Evolutionary conservation across 768 basidiomycete species (phyloP).

Genomic region (Epithele typhae): DNA sequence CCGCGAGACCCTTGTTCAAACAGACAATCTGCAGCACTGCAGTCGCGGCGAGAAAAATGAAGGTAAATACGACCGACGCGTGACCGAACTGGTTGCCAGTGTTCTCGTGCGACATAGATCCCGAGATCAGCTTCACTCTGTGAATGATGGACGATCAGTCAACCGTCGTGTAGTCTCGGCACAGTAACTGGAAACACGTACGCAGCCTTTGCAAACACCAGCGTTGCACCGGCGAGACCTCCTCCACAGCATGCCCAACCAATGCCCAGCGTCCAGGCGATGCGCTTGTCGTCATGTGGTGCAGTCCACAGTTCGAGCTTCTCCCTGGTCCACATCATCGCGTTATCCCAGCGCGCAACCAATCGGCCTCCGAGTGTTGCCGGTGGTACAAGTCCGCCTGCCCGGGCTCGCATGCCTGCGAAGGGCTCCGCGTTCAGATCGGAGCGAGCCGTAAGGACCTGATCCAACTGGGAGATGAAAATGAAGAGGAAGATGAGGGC

Average conservation of each 20-base stretch:
- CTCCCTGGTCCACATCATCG: conserved; percentile 53
- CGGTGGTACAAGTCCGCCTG: conserved; percentile 7
- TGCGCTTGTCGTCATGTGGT: conserved; percentile 75
- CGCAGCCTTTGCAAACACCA: conserved; percentile 83
- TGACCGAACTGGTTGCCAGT: conserved; percentile 87
- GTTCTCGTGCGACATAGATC: conserved; percentile 73
- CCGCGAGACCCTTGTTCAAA: conserved; percentile 83
- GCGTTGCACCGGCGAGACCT: conserved; percentile 80
- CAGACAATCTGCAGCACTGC: conserved; percentile 90
- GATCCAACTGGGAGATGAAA: conserved; percentile 69
- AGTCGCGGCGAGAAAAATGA: conserved; percentile 53
- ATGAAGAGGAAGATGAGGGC: conserved; percentile 63
- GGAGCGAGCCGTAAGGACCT: conserved; percentile 61
- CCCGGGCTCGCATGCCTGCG: conserved; percentile 33
- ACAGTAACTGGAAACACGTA: conserved; percentile 30
- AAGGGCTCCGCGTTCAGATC: conserved; percentile 64
- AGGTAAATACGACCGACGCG: conserved; percentile 69
- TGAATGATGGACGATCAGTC: not conserved
- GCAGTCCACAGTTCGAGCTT: conserved; percentile 72
- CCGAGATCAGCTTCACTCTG: conserved; percentile 79
- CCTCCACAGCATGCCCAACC: conserved; percentile 94
- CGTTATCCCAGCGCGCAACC: conserved; percentile 37
- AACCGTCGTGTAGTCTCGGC: not conserved
- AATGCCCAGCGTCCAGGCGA: conserved; percentile 90
- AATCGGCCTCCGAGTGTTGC: conserved; percentile 30